Evolutionary conservation across 139 green algal species (phyloP).

Genomic region (Penium margaritaceum): DNA sequence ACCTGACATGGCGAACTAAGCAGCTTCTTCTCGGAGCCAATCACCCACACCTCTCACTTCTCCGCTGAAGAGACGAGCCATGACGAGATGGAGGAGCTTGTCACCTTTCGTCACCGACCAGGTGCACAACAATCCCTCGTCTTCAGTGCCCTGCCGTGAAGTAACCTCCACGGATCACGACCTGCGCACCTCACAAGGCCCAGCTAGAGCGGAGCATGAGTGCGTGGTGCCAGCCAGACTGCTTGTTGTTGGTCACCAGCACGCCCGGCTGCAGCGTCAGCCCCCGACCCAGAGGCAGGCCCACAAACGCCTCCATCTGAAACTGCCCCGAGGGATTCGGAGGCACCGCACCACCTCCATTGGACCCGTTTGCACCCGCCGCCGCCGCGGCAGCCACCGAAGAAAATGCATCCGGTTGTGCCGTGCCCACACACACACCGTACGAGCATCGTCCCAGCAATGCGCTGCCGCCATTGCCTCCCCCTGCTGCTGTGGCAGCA

Average conservation of each 20-base stretch:
- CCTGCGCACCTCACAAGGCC: conserved; percentile 6
- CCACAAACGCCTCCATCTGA: conserved; percentile 37
- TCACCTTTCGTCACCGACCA: too few species aligned
- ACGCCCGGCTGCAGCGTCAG: conserved; percentile 29
- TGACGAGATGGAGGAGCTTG: too few species aligned
- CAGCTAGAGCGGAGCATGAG: conserved; percentile 24
- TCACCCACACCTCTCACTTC: too few species aligned
- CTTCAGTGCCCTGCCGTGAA: too few species aligned
- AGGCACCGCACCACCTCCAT: neutral
- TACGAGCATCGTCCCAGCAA: neutral
- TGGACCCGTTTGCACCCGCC: neutral
- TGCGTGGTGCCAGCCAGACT: neutral
- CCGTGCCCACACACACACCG: neutral
- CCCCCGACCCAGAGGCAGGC: conserved; percentile 5
- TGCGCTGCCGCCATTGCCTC: neutral
- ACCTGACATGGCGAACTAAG: too few species aligned
- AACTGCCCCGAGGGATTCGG: conserved; percentile 4
- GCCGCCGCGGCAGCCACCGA: neutral
- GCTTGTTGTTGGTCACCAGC: neutral
- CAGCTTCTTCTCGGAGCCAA: too few species aligned
- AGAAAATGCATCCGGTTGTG: conserved; percentile 3
- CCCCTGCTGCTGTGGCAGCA: neutral
- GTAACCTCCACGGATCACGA: neutral
- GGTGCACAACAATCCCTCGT: too few species aligned
- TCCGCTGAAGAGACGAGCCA: too few species aligned